Evolutionary conservation across 306 rosid genomes (phyloP).

Genomic region (Quercus cerris): DNA sequence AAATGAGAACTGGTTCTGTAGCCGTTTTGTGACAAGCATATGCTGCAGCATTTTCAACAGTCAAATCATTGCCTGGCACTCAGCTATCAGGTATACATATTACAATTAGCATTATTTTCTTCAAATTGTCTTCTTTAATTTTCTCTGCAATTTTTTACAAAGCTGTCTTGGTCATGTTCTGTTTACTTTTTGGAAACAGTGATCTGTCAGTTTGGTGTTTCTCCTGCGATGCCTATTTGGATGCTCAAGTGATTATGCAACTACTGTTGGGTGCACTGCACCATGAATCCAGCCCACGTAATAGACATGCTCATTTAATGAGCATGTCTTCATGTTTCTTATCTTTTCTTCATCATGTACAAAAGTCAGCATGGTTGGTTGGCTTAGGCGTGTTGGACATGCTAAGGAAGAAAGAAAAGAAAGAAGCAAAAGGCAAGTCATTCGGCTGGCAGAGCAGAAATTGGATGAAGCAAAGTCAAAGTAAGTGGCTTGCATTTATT

Average conservation of each 20-base stretch:
- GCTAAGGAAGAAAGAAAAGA: too few relatives aligned
- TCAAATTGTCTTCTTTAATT: not conserved
- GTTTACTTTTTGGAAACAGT: slow-evolving; percentile 30
- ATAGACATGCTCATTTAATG: too few relatives aligned
- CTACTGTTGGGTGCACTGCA: slow-evolving; percentile 17
- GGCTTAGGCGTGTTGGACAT: too few relatives aligned
- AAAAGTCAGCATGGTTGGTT: too few relatives aligned
- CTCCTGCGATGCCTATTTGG: slow-evolving; percentile 81
- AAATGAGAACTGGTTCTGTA: slow-evolving; percentile 75
- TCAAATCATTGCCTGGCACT: slow-evolving; percentile 59
- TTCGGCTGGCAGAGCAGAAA: too few relatives aligned
- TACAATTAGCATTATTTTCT: not conserved
- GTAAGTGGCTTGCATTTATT: too few relatives aligned
- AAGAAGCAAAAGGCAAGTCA: too few relatives aligned
- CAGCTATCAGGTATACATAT: slow-evolving; percentile 58
- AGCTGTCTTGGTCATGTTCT: not conserved
- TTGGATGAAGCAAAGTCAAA: too few relatives aligned
- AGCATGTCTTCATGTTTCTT: too few relatives aligned
- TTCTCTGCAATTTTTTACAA: not conserved
- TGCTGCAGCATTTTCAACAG: slow-evolving; percentile 58
- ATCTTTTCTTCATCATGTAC: too few relatives aligned
- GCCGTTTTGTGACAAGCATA: slow-evolving; percentile 87
- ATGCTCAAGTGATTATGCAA: slow-evolving; percentile 62
- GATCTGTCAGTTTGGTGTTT: slow-evolving; percentile 92
- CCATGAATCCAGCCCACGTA: too few relatives aligned